Percentiles rank a stretch among this genome's conserved stretches.
phyloP scores from a whole-genome alignment of 305 asterid genomes.

The Rubia tinctorum region DNA sequence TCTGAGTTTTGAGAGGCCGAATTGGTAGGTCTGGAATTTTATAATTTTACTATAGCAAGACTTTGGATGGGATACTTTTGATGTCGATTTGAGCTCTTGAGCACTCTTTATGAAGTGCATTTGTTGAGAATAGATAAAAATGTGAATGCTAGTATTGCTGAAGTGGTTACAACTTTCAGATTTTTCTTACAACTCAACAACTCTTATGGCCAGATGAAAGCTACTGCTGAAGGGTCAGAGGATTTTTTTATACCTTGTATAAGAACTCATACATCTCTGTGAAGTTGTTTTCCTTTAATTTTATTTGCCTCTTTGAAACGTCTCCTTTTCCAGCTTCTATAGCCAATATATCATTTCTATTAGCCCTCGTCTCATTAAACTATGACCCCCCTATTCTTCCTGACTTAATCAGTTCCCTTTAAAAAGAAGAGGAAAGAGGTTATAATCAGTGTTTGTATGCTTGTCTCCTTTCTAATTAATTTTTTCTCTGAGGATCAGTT shows the following conservation, averaged over 20 bases:
- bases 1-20: too few species aligned
- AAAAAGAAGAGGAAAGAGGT: background rate
- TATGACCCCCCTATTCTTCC: too few species aligned
- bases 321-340: background rate
- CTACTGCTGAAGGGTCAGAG: constrained; percentile 81
- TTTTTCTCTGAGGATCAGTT: background rate
- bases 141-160: background rate
- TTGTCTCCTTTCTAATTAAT: background rate
- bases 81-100: background rate
- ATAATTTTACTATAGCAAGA: background rate
- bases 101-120: background rate
- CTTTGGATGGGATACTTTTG: background rate
- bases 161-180: too few species aligned
- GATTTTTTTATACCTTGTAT: constrained; percentile 97
- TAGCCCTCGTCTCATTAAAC: background rate
- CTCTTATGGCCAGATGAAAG: constrained; percentile 80
- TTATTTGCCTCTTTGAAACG: background rate
- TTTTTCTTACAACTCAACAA: constrained; percentile 89
- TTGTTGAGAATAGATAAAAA: background rate
- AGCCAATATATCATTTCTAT: background rate
- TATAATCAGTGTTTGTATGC: background rate
- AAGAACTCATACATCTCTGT: constrained; percentile 26
- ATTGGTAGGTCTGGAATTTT: constrained; percentile 52
- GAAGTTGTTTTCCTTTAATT: background rate
- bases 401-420: background rate